These are phyloP conservation scores for Fusarium piperis DNA, from an alignment of 2,329 filamentous ascomycete species.

Conservation along the genomic window DNA sequence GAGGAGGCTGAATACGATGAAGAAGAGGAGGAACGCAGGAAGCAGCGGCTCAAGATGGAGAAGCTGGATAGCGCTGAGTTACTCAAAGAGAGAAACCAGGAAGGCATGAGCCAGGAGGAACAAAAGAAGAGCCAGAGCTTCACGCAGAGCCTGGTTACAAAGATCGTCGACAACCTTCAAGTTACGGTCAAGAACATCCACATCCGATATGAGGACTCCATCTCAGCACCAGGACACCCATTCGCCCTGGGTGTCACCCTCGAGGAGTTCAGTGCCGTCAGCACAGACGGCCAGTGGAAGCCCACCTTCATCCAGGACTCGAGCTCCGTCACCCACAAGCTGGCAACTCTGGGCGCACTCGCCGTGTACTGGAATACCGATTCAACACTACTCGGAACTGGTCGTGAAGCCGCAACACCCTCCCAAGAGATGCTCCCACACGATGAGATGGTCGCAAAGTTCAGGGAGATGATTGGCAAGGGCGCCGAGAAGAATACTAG, in stretches of 20 bases:
- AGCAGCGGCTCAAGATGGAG: conserved; percentile 96
- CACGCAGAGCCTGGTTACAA: conserved; percentile 91
- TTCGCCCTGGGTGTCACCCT: conserved; percentile 93
- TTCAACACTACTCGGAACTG: conserved; percentile 81
- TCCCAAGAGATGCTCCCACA: conserved; percentile 71
- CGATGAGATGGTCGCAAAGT: conserved; percentile 78
- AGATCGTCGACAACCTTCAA: conserved; percentile 98
- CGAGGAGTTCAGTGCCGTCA: conserved; percentile 96
- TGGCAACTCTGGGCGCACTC: conserved; percentile 88
- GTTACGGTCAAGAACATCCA: conserved; percentile 99
- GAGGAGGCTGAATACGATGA: conserved; percentile 94
- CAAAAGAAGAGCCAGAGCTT: conserved; percentile 98
- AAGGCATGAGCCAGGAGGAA: conserved; percentile 93
- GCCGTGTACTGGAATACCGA: conserved; percentile 99
- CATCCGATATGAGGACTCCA: conserved; percentile 96
- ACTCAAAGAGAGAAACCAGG: conserved; percentile 89
- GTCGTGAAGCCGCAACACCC: conserved; percentile 68
- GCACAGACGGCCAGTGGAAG: conserved; percentile 93
- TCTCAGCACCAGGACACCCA: conserved; percentile 92
- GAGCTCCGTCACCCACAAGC: conserved; percentile 85
- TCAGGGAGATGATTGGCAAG: conserved; percentile 82
- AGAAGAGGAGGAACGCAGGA: conserved; percentile 87
- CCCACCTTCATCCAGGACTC: conserved; percentile 95
- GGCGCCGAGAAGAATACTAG: conserved; percentile 65
- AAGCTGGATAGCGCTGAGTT: conserved; percentile 97